These are phyloP conservation scores for Cyclotella kingstonii DNA, from an alignment of 108 stramenopile genomes.

Conservation along the genomic window DNA sequence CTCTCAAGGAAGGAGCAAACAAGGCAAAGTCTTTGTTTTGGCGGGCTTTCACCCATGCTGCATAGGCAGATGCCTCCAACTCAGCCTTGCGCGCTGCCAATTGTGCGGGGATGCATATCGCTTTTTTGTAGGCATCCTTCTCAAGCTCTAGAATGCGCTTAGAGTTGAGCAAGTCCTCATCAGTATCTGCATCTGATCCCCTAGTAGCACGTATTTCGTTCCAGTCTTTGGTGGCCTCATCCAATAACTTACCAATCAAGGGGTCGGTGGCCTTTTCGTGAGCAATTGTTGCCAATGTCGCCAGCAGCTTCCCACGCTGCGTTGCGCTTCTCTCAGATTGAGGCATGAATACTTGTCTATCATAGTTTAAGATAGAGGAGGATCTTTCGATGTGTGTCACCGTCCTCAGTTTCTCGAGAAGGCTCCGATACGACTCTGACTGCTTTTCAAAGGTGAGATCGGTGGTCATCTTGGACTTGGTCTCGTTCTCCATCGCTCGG, in stretches of 20 bases:
- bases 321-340: constrained; percentile 28
- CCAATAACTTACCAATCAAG: constrained; percentile 40
- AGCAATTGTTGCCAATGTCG: constrained; percentile 63
- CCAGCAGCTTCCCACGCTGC: constrained; percentile 62
- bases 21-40: constrained; percentile 50
- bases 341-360: constrained; percentile 73
- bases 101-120: constrained; percentile 50
- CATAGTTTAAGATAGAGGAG: constrained; percentile 36
- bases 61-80: constrained; percentile 53
- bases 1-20: constrained; percentile 51
- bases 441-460: constrained; percentile 29
- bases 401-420: constrained; percentile 30
- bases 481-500: not conserved
- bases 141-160: constrained; percentile 51
- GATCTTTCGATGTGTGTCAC: constrained; percentile 36
- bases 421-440: constrained; percentile 27
- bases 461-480: constrained; percentile 8
- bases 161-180: constrained; percentile 18
- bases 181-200: not conserved
- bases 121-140: constrained; percentile 45
- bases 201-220: not conserved
- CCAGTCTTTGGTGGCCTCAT: constrained; percentile 24
- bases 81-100: constrained; percentile 62
- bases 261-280: constrained; percentile 67
- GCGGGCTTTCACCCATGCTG: constrained; percentile 74